Conservation (phyloP, 2,329 filamentous ascomycete species). For the Fusarium sp. region DNA sequence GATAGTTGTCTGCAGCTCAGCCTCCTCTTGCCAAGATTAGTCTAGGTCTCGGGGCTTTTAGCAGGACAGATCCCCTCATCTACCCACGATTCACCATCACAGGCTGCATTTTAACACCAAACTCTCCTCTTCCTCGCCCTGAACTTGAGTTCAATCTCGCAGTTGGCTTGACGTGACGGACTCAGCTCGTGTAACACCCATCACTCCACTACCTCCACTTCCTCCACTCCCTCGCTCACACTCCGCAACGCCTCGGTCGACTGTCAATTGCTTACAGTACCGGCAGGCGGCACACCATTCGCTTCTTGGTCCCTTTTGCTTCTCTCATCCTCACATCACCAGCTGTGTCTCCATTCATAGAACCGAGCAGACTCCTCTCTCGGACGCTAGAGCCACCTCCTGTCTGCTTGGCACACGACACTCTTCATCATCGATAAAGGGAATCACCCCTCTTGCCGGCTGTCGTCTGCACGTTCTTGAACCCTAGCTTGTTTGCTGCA, state of each 20-base stretch:
- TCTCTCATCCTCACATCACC: conserved; percentile 28
- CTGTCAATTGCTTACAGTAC: conserved; percentile 18
- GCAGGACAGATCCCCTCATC: conserved; percentile 18
- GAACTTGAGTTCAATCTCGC: not conserved
- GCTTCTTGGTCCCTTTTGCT: conserved; percentile 17
- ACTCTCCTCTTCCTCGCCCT: conserved; percentile 21
- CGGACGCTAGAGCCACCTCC: conserved; percentile 37
- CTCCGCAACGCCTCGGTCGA: conserved; percentile 26
- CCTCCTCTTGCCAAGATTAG: conserved; percentile 31
- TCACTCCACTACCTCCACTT: conserved; percentile 28
- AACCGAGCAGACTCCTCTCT: conserved; percentile 23
- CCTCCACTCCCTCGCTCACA: conserved; percentile 25
- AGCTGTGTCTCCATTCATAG: conserved; percentile 19
- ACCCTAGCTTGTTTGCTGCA: conserved; percentile 33
- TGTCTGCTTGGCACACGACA: conserved; percentile 39
- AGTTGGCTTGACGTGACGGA: conserved; percentile 17
- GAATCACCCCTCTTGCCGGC: conserved; percentile 35
- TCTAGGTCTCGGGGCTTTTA: conserved; percentile 26
- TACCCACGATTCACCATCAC: conserved; percentile 9
- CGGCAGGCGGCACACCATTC: conserved; percentile 12
- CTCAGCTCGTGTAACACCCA: conserved; percentile 37
- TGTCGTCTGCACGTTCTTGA: conserved; percentile 31
- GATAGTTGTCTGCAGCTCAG: conserved; percentile 31
- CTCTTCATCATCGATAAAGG: conserved; percentile 44
- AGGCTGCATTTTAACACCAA: conserved; percentile 31